Conservation (phyloP, 73 alveolate species). For the Tetrahymena borealis region DNA sequence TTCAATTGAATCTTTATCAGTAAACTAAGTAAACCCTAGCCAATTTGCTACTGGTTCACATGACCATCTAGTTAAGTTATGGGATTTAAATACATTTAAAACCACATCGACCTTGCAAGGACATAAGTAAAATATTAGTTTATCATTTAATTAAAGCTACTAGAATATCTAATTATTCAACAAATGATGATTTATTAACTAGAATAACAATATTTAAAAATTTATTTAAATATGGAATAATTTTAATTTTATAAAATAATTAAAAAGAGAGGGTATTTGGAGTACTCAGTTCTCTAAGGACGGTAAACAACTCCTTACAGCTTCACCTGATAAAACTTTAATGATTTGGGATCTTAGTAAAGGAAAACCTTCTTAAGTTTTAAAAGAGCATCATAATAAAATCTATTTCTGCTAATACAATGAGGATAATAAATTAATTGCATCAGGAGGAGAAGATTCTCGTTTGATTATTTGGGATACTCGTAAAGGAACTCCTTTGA, state of each 20-base stretch:
- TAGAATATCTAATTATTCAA: no score
- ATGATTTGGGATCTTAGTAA: background rate
- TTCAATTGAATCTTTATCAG: background rate
- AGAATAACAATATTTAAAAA: no score
- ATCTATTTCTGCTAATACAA: background rate
- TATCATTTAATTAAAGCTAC: background rate
- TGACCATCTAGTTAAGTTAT: background rate
- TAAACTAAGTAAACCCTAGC: background rate
- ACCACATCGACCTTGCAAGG: background rate
- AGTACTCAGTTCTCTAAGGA: background rate
- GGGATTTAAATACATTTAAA: background rate
- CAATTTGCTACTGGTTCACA: background rate
- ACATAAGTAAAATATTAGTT: background rate
- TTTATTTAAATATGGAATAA: no score
- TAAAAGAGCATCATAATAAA: background rate
- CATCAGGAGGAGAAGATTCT: background rate
- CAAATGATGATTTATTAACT: no score
- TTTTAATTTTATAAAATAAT: background rate
- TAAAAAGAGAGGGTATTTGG: background rate
- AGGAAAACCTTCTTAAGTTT: background rate
- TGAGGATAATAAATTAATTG: background rate
- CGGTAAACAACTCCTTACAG: background rate
- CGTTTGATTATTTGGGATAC: conserved; percentile 1
- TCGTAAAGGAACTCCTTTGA: background rate
- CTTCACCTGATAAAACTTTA: background rate